Conservation (phyloP, 2,329 filamentous ascomycete species). For the Paramyrothecium roridum region DNA sequence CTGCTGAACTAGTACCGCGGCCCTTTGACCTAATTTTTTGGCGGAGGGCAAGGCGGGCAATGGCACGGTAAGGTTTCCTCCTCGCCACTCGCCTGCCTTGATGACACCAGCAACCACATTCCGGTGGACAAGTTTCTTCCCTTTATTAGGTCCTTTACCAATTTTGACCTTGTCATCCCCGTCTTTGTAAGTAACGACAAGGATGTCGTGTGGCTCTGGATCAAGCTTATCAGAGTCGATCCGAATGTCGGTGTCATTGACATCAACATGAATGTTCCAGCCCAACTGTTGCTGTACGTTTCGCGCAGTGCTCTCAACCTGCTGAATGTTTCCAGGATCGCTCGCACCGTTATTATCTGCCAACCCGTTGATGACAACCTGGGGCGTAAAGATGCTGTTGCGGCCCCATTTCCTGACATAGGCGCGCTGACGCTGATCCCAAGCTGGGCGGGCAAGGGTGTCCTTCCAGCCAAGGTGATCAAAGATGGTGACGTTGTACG, state of each 20-base stretch:
- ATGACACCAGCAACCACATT: constrained; percentile 25
- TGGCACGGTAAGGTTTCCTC: constrained; percentile 22
- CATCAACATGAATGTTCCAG: constrained; percentile 18
- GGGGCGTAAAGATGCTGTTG: constrained; percentile 25
- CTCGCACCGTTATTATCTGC: constrained; percentile 19
- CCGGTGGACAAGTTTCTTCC: constrained; percentile 29
- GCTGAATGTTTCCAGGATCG: constrained; percentile 5
- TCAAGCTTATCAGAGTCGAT: constrained; percentile 17
- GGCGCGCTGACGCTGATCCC: constrained; percentile 28
- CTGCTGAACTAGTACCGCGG: constrained; percentile 22
- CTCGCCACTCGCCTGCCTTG: constrained; percentile 31
- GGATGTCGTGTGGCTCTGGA: constrained; percentile 9
- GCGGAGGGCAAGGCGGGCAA: constrained; percentile 16
- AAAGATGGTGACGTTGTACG: constrained; percentile 30
- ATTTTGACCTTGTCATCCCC: constrained; percentile 23
- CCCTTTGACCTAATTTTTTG: constrained; percentile 18
- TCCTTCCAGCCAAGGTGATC: constrained; percentile 30
- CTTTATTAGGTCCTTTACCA: constrained; percentile 28
- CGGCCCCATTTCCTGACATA: constrained; percentile 27
- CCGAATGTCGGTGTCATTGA: constrained; percentile 15
- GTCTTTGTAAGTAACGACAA: constrained; percentile 21
- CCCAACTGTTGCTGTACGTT: constrained; percentile 5
- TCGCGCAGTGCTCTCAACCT: constrained; percentile 10
- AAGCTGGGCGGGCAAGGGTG: constrained; percentile 19
- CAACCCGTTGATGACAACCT: constrained; percentile 24